Evolutionary conservation across 1,139 yeast genomes (phyloP), one percentile per base, ranked within the genome.

Genomic region (Scheffersomyces quercinus): DNA sequence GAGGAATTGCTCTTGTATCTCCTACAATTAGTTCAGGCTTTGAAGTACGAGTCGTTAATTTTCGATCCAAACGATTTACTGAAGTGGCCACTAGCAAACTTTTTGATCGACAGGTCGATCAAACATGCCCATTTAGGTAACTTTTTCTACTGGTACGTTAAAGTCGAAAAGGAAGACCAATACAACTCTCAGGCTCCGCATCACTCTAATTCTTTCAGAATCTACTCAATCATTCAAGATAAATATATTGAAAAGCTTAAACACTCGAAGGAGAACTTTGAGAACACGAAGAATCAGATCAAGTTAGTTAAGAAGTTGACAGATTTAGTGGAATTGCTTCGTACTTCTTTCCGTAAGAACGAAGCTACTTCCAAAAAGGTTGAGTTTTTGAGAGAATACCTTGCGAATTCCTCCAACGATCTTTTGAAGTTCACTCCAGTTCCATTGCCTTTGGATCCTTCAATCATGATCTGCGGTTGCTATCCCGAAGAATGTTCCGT

Each of bases 1-100:
- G 84, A 80, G 24, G 97, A 91, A 53, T 64, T 93, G 26, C 83
- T 88, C 45, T 68, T 93, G 45, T 95, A 90, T 56, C 67, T 95
- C 49, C 75, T 95, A 45, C 99, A 95, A 62, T 71, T 95, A 12
- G 98, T 95, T 0, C 98, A 91, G 59, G 97, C 97, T 0, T 77
- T 95, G 38, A 85, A 89, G 50, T 89, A 88, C 60, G 99, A 74
- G 48, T 57, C 73, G 0, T 46, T 67, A 31, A 63, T 69, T 4
- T 53, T 47, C 41, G 53, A 51, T n/a, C 37, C 43, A 35, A 53
- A 58, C 24, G 60, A 57, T 40, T 62, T 54, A 16, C 50, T 66
- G 30, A 54, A 53, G 12, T 82, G 90, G 0, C 90, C 95, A 5
- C 68, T 91, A 44, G 95, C 96, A 0, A 79, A 80, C 46, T 91